Evolutionary conservation across 441 rosid species (phyloP).

Genomic region (Mallotus repandus): DNA sequence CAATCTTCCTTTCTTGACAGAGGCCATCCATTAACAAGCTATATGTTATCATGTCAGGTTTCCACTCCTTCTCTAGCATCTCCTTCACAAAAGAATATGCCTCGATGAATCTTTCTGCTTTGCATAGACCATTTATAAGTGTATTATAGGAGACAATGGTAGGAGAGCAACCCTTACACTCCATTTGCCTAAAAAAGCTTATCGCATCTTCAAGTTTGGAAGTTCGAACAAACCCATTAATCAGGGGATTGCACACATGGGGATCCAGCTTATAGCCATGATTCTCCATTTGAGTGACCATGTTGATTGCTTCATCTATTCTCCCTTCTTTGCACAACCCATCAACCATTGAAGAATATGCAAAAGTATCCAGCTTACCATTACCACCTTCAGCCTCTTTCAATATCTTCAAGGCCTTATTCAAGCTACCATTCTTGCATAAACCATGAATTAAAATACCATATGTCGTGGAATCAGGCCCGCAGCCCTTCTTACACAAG

Average conservation of each 20-base stretch:
- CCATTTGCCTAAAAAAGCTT: conserved; percentile 54
- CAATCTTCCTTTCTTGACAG: conserved; percentile 60
- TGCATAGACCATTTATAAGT: conserved; percentile 69
- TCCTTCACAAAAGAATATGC: conserved; percentile 66
- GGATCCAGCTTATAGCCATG: conserved; percentile 49
- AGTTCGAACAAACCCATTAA: conserved; percentile 59
- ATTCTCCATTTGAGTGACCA: conserved; percentile 46
- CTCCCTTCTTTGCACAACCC: conserved; percentile 67
- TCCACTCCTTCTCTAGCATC: conserved; percentile 63
- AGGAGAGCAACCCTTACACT: conserved; percentile 42
- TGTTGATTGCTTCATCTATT: conserved; percentile 59
- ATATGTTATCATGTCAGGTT: conserved; percentile 74
- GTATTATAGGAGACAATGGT: conserved; percentile 66
- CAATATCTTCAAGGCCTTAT: conserved; percentile 62
- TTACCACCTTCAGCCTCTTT: conserved; percentile 52
- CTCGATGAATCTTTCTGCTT: conserved; percentile 63
- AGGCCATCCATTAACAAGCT: conserved; percentile 79
- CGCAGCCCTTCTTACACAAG: conserved; percentile 45
- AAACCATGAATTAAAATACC: conserved; percentile 74
- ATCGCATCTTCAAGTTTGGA: conserved; percentile 66
- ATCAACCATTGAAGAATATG: conserved; percentile 71
- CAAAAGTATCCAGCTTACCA: conserved; percentile 49
- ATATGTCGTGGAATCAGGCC: conserved; percentile 58
- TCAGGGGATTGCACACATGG: conserved; percentile 55
- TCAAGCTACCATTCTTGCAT: conserved; percentile 73